Base-by-base conservation (phyloP, 192 early-diverging fungal species). In the Mortierella hygrophila region DNA sequence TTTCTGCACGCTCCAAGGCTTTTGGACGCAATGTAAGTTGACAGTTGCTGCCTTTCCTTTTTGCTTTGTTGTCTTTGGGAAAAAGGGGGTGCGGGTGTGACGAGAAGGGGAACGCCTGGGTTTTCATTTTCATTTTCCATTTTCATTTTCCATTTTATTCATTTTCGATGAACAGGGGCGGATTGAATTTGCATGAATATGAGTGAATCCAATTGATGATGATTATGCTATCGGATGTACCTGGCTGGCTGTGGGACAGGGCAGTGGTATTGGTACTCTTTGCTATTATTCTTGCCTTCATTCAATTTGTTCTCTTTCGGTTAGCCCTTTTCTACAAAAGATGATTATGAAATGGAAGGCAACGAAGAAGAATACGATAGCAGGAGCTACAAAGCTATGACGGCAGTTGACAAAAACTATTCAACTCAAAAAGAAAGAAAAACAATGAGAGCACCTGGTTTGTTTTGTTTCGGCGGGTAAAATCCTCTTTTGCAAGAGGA, bases 21-120 rank as follows among this genome's bases (percentile, higher is more conserved):
- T 84, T 79, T 65, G 82, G 82, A 15, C 82, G 77, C 47, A 84
- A 84, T 37, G 82, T 84, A 84, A 84, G 82, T 75, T 26, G 26
- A 40, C 54, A 11, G 26, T 38, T 21, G 6, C 18, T 16, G 49
- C 21, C 41, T 52, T 55, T 42, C 29, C 44, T 42, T 26, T 20
- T 21, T 35, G 7, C 29, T 16, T 26, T 38, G 46, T 52, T 60
- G 35, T 26, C 52, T 23, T 32, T 70, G n/a, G 1, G 23, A 55
- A 55, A 32, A 32, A 44, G 23, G 5, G 21, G 46, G 4, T 21
- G 44, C 20, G 23, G 9, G 57, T 42, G 60, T 65, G 60, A 32
- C 29, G 29, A 65, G 26, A 26, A 7, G 6, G n/a, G 60, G 29
- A 63, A 6, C n/a, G 21, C 7, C 26, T 60, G n/a, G 21, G 0